Conservation (phyloP, 2,329 filamentous ascomycete genomes). For the Aureobasidium sp. region DNA sequence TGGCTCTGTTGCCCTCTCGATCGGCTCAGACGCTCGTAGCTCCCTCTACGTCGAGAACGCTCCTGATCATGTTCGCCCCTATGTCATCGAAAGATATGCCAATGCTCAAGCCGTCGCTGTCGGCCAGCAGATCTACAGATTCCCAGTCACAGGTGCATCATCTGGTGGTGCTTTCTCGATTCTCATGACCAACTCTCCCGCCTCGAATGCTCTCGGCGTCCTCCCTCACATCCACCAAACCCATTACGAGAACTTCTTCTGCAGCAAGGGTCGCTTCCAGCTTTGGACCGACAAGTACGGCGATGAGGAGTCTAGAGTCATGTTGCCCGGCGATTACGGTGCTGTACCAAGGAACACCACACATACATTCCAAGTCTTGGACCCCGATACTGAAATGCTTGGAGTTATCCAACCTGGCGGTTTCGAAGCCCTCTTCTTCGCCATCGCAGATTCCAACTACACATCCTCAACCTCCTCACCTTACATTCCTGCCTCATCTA, state of each 20-base stretch:
- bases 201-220: slow-evolving; percentile 31
- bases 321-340: slow-evolving; percentile 39
- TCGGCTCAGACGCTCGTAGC: neutral
- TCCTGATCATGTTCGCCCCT: slow-evolving; percentile 27
- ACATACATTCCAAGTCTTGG: slow-evolving; percentile 41
- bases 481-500: slow-evolving; percentile 27
- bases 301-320: slow-evolving; percentile 27
- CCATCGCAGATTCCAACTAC: slow-evolving; percentile 28
- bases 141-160: slow-evolving; percentile 37
- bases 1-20: neutral
- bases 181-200: slow-evolving; percentile 31
- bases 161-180: slow-evolving; percentile 38
- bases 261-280: slow-evolving; percentile 36
- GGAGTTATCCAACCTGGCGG: slow-evolving; percentile 39
- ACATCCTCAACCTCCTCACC: slow-evolving; percentile 28
- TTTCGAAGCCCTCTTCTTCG: slow-evolving; percentile 35
- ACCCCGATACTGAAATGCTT: slow-evolving; percentile 40
- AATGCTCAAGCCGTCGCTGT: slow-evolving; percentile 27
- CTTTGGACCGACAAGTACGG: slow-evolving; percentile 33
- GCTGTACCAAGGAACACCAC: slow-evolving; percentile 31
- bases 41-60: slow-evolving; percentile 16
- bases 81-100: slow-evolving; percentile 28
- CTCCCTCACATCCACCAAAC: slow-evolving; percentile 35
- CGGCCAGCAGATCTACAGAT: slow-evolving; percentile 32
- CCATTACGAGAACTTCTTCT: slow-evolving; percentile 42